Evolutionary conservation across 164 flowering plant species (phyloP).

Genomic region (Vitis amurensis): DNA sequence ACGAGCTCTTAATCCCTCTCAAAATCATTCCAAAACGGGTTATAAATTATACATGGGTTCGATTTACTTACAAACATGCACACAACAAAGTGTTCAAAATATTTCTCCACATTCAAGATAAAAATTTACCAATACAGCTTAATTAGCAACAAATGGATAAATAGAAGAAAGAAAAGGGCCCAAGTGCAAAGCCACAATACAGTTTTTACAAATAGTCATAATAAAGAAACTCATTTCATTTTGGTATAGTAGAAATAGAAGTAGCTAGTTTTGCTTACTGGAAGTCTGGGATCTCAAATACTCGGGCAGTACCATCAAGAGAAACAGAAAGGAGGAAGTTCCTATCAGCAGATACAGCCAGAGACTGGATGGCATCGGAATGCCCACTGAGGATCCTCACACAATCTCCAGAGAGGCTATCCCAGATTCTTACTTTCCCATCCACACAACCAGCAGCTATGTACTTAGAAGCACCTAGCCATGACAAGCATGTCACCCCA

Average conservation of each 20-base stretch:
- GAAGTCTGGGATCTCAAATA: slow-evolving; percentile 45
- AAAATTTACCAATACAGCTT: too few relatives aligned
- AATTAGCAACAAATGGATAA: too few relatives aligned
- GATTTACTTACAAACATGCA: too few relatives aligned
- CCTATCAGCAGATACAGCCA: slow-evolving; percentile 49
- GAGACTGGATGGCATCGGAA: slow-evolving; percentile 54
- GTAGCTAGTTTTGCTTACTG: too few relatives aligned
- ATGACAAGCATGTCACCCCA: slow-evolving; percentile 69
- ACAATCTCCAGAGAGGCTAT: slow-evolving; percentile 76
- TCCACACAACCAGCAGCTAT: slow-evolving; percentile 74
- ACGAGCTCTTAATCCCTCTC: too few relatives aligned
- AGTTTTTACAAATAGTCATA: too few relatives aligned
- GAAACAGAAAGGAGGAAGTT: slow-evolving; percentile 75
- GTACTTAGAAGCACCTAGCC: slow-evolving; percentile 70
- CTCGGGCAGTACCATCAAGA: slow-evolving; percentile 72
- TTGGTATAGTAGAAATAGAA: not conserved
- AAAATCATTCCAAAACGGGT: too few relatives aligned
- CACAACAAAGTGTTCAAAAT: too few relatives aligned
- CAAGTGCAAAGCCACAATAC: too few relatives aligned
- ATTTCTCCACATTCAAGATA: too few relatives aligned
- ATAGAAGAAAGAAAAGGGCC: too few relatives aligned
- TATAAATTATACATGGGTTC: too few relatives aligned
- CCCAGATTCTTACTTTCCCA: slow-evolving; percentile 84
- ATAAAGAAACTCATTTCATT: not conserved
- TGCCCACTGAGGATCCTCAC: slow-evolving; percentile 67